Evolutionary conservation across 2,329 filamentous ascomycete genomes (phyloP).

Genomic region (Arachnopeziza araneosa): DNA sequence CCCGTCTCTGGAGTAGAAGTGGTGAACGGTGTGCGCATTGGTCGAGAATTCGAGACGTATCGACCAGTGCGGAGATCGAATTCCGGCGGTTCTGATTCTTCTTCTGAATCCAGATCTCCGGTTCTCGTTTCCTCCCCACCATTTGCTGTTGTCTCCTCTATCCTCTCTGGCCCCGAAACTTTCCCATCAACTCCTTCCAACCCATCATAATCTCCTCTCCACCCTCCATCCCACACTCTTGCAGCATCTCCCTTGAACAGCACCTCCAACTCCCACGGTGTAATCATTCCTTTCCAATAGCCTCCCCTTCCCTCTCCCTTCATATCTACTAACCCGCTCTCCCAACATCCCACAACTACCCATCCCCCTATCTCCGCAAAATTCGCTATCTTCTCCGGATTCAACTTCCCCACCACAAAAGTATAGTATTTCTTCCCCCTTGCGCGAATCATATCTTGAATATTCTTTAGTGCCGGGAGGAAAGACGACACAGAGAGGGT

Average conservation of each 20-base stretch:
- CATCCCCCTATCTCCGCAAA: slow-evolving; percentile 93
- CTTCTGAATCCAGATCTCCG: slow-evolving; percentile 40
- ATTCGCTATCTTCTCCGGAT: slow-evolving; percentile 92
- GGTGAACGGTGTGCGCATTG: slow-evolving; percentile 48
- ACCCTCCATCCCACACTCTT: slow-evolving; percentile 79
- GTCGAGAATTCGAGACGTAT: slow-evolving; percentile 72
- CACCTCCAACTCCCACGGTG: slow-evolving; percentile 86
- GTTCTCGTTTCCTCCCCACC: not conserved
- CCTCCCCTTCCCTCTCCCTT: slow-evolving; percentile 64
- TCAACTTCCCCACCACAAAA: slow-evolving; percentile 93
- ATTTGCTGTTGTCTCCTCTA: slow-evolving; percentile 4
- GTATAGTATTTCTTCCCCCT: slow-evolving; percentile 95
- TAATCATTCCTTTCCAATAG: slow-evolving; percentile 85
- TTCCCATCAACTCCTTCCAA: slow-evolving; percentile 37
- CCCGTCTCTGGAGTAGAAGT: not conserved
- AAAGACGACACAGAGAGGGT: slow-evolving; percentile 92
- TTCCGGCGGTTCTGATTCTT: slow-evolving; percentile 76
- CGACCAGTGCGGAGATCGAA: slow-evolving; percentile 88
- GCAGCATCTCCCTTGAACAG: slow-evolving; percentile 70
- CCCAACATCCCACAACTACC: slow-evolving; percentile 98
- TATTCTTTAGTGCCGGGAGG: slow-evolving; percentile 68
- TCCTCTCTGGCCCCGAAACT: not conserved
- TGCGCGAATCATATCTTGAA: slow-evolving; percentile 65
- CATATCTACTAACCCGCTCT: slow-evolving; percentile 78
- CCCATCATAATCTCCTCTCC: slow-evolving; percentile 80